Percentiles rank a stretch among this genome's conserved stretches.
phyloP scores from a whole-genome alignment of 768 basidiomycete species.

The Rhizopogon roseolus region DNA sequence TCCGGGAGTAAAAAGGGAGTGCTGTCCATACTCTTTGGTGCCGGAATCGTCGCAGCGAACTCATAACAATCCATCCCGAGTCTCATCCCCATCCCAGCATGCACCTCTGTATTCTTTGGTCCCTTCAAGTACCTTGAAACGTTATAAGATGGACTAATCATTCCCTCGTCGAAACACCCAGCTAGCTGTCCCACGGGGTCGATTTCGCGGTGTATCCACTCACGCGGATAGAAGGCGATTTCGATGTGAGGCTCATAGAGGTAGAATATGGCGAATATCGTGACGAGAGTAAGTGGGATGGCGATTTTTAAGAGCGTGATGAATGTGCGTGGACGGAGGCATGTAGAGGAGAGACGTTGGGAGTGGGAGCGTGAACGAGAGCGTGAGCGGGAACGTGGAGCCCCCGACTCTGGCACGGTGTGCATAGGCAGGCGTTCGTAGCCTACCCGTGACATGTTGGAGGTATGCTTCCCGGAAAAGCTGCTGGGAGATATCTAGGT shows the following conservation, averaged over 20 bases:
- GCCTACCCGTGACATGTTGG: slow-evolving; percentile 32
- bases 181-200: slow-evolving; percentile 55
- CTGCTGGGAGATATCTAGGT: background rate
- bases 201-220: slow-evolving; percentile 75
- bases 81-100: slow-evolving; percentile 74
- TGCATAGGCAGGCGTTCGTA: slow-evolving; percentile 52
- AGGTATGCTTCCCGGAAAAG: background rate
- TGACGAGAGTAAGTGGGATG: slow-evolving; percentile 31
- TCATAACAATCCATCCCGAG: slow-evolving; percentile 90
- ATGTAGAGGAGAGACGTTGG: slow-evolving; percentile 13
- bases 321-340: slow-evolving; percentile 32
- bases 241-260: slow-evolving; percentile 85
- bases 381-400: slow-evolving; percentile 17
- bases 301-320: slow-evolving; percentile 39
- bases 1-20: slow-evolving; percentile 21
- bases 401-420: slow-evolving; percentile 29
- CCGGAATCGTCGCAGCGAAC: slow-evolving; percentile 78
- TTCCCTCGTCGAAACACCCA: slow-evolving; percentile 68
- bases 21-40: background rate
- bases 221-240: slow-evolving; percentile 68
- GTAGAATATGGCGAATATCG: slow-evolving; percentile 45
- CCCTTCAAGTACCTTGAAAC: slow-evolving; percentile 60
- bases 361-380: slow-evolving; percentile 23
- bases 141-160: slow-evolving; percentile 65
- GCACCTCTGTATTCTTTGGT: slow-evolving; percentile 62